Base-by-base conservation (phyloP, 371 early-diverging fungal genomes). In the Capillidium heterosporum region DNA sequence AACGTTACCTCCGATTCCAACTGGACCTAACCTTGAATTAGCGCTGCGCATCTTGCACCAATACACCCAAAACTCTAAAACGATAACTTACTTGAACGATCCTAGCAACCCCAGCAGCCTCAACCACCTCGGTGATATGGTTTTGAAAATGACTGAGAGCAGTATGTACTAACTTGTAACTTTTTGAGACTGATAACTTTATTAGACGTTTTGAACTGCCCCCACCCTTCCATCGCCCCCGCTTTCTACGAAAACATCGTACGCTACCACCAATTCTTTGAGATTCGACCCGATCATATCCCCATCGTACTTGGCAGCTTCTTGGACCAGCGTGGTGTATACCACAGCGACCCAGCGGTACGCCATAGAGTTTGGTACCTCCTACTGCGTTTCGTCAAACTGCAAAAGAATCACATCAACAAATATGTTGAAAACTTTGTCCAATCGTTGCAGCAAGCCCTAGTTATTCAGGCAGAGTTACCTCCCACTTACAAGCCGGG, bases 321-420 rank as follows among this genome's bases (percentile, higher is more conserved):
- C 71, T 79, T 87, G 2, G 89, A 85, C 54, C 57, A 70, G 3
- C 74, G 82, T 13, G 96, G 94, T 27, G 65, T 94, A 27, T 89
- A 87, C 49, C 78, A 89, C 59, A 71, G 81, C 1, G 65, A 73
- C 44, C 66, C 67, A 35, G 72, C 77, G 15, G 81, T 90, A 48
- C 81, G 92, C 40, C 71, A 78, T 0, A 72, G 96, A 27, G 79
- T 85, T 29, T 89, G 88, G 84, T 94, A 95, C 63, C 71, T 92
- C 39, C 86, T 95, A 64, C 76, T 83, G 59, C 79, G 89, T 27
- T 91, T 89, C 68, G 74, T 86, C 29, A 87, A 86, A 65, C 68
- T 71, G n/a, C 67, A 89, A 53, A 78, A 79, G 60, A 62, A 65
- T 39, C 72, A 75, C 32, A 64, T 85, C 64, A 71, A 67, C 2